Percentiles rank a stretch among this genome's conserved stretches.
Conservation (phyloP, 75 land plant genomes). For the Picea sitchensis region DNA sequence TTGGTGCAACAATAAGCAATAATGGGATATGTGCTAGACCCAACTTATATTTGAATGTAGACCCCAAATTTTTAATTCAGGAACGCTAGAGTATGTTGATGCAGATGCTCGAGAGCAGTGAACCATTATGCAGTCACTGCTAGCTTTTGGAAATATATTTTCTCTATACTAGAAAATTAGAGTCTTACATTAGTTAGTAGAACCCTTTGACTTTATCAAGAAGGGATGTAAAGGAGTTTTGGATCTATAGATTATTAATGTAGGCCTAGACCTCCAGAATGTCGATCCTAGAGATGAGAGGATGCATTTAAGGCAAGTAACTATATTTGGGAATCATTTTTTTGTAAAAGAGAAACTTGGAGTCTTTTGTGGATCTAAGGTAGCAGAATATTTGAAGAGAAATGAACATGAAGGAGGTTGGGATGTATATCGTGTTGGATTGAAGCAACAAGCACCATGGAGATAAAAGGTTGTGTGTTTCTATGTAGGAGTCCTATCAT, state of each 20-base stretch:
- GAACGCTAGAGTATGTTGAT: background rate
- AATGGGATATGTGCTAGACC: slow-evolving; percentile 24
- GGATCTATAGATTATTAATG: background rate
- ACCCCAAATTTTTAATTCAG: slow-evolving; percentile 6
- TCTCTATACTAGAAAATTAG: background rate
- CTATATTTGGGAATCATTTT: background rate
- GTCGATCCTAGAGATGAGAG: slow-evolving; percentile 9
- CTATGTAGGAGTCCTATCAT: too few species aligned
- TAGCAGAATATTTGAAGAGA: slow-evolving; percentile 7
- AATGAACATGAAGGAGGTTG: too few species aligned
- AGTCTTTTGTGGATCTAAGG: background rate
- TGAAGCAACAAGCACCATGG: too few species aligned
- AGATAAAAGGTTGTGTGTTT: too few species aligned
- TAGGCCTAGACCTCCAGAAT: slow-evolving; percentile 20
- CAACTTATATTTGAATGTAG: slow-evolving; percentile 34
- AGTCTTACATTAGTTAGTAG: background rate
- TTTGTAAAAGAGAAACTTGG: background rate
- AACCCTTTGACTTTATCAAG: background rate
- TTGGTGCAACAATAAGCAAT: background rate
- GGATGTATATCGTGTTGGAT: too few species aligned
- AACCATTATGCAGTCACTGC: background rate
- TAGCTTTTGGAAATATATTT: background rate
- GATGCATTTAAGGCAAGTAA: background rate
- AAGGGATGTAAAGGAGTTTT: background rate
- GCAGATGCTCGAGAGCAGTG: background rate